These are phyloP conservation scores for Diplotaxis tenuifolia DNA, from an alignment of 345 rosid genomes.

Conservation along the genomic window DNA sequence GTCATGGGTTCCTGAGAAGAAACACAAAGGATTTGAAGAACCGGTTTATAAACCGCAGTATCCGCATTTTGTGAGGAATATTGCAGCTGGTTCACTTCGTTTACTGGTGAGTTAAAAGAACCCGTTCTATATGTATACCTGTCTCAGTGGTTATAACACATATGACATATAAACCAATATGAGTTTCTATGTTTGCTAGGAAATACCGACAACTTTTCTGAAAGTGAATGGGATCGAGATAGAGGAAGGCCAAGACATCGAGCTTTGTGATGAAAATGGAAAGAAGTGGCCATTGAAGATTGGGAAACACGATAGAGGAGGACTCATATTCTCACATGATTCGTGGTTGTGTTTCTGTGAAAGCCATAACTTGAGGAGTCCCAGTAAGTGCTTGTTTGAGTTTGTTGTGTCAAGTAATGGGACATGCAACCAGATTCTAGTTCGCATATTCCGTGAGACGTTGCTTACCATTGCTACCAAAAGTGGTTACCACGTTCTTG, in stretches of 20 bases:
- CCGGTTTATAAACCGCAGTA: conserved; percentile 10
- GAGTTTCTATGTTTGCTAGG: conserved; percentile 23
- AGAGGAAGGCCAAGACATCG: conserved; percentile 11
- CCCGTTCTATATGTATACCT: neutral
- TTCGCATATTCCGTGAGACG: conserved; percentile 13
- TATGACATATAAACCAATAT: neutral
- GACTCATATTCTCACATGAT: neutral
- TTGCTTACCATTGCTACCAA: conserved; percentile 14
- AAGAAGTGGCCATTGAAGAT: conserved; percentile 30
- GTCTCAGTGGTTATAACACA: neutral
- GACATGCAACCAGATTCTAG: conserved; percentile 21
- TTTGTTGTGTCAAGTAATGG: conserved; percentile 27
- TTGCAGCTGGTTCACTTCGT: neutral
- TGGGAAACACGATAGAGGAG: neutral
- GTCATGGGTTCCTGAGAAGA: conserved; percentile 4
- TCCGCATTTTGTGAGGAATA: conserved; percentile 36
- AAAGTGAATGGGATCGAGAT: conserved; percentile 22
- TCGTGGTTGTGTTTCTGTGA: conserved; percentile 12
- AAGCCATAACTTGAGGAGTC: neutral
- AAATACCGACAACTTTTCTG: conserved; percentile 25
- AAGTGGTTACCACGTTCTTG: conserved; percentile 12
- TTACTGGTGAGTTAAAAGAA: conserved; percentile 15
- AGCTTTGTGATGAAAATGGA: conserved; percentile 31
- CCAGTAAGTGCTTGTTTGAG: conserved; percentile 24
- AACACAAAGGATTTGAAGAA: neutral